These are phyloP conservation scores for Anethum foeniculum DNA, from an alignment of 140 eudicot species.

Conservation along the genomic window DNA sequence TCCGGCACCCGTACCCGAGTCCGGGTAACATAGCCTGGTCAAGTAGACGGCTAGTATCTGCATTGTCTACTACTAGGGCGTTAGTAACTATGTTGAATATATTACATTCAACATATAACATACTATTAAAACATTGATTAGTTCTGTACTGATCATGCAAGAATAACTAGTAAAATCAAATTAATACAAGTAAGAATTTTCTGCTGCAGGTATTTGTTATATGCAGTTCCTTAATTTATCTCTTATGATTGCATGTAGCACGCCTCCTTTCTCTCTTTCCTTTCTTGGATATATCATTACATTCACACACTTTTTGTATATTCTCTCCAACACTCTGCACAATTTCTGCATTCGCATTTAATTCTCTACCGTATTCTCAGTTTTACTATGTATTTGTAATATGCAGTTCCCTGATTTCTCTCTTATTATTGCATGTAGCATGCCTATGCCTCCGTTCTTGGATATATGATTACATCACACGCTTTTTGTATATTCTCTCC, in stretches of 20 bases:
- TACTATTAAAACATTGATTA: no score
- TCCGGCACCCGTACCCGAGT: no score
- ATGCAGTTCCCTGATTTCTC: not conserved
- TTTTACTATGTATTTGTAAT: not conserved
- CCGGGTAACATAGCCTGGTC: no score
- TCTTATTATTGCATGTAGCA: not conserved
- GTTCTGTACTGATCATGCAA: not conserved
- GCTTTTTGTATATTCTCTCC: not conserved
- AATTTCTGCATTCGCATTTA: no score
- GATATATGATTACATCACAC: not conserved
- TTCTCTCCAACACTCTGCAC: not conserved
- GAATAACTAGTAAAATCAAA: not conserved
- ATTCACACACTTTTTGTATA: not conserved
- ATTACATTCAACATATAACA: not conserved
- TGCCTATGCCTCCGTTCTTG: not conserved
- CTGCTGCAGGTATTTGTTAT: not conserved
- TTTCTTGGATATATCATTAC: not conserved
- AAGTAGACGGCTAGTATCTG: no score
- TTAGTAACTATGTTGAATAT: no score
- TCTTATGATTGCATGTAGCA: not conserved
- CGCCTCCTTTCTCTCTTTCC: not conserved
- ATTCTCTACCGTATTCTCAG: not conserved
- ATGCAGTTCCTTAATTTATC: not conserved
- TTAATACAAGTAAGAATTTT: not conserved
- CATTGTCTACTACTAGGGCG: not conserved